Conservation (phyloP, 495 filamentous ascomycete species). For the Podospora bellae-mahoneyi region DNA sequence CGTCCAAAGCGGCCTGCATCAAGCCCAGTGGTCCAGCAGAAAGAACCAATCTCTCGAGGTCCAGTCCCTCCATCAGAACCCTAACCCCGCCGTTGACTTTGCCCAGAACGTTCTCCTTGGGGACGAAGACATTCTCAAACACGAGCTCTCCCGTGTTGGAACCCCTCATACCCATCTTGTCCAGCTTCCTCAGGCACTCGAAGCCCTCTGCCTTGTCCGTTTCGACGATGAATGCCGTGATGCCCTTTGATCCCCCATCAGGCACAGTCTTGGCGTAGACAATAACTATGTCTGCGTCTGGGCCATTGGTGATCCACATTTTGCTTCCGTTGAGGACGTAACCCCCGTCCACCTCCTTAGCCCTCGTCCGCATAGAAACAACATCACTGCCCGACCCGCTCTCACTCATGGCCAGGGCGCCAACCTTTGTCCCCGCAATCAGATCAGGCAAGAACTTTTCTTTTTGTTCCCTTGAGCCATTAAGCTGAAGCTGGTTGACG, state of each 20-base stretch:
- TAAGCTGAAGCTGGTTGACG: constrained; percentile 92
- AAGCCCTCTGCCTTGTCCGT: constrained; percentile 64
- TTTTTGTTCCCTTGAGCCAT: constrained; percentile 80
- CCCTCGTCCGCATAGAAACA: constrained; percentile 88
- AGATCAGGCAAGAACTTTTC: constrained; percentile 73
- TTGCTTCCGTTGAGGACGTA: constrained; percentile 87
- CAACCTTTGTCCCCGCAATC: constrained; percentile 76
- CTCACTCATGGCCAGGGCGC: constrained; percentile 94
- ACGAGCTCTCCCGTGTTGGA: constrained; percentile 94
- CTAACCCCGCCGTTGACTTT: constrained; percentile 75
- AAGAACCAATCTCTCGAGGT: constrained; percentile 89
- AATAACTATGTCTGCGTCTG: constrained; percentile 82
- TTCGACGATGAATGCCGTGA: constrained; percentile 91
- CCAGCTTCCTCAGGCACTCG: constrained; percentile 83
- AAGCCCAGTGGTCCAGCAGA: constrained; percentile 88
- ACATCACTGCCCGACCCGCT: constrained; percentile 89
- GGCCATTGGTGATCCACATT: constrained; percentile 99
- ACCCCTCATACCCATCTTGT: constrained; percentile 97
- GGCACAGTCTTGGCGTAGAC: constrained; percentile 96
- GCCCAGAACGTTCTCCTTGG: constrained; percentile 75
- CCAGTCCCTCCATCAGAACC: constrained; percentile 94
- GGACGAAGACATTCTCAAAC: constrained; percentile 91
- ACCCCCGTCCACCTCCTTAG: constrained; percentile 76
- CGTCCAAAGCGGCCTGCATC: constrained; percentile 89
- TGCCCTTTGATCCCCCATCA: constrained; percentile 77